phyloP scores from a whole-genome alignment of 257 asterid genomes.

The Penstemon davidsonii region DNA sequence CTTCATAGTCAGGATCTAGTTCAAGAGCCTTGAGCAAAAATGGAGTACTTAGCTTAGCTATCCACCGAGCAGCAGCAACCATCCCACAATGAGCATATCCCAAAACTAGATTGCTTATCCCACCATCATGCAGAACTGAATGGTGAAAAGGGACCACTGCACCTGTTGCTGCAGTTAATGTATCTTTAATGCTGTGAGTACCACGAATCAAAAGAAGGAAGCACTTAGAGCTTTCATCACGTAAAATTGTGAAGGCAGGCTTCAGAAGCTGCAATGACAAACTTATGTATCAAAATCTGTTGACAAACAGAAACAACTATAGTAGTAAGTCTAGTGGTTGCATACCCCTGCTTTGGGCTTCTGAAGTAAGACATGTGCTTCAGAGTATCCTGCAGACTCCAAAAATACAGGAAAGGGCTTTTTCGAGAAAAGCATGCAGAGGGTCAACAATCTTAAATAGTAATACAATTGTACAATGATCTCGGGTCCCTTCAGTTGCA shows the following conservation, averaged over 20 bases:
- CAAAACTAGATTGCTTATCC: conserved; percentile 65
- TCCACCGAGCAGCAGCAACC: conserved; percentile 97
- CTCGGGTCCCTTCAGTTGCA: conserved; percentile 63
- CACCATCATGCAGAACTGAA: conserved; percentile 78
- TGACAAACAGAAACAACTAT: conserved; percentile 17
- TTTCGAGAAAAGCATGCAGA: conserved; percentile 74
- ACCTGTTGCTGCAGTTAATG: conserved; percentile 83
- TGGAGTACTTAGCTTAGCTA: conserved; percentile 75
- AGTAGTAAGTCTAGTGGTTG: background rate
- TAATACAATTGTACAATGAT: conserved; percentile 56
- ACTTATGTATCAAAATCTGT: conserved; percentile 22
- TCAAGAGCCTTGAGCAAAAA: conserved; percentile 62
- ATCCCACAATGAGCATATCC: conserved; percentile 93
- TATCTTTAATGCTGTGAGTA: conserved; percentile 84
- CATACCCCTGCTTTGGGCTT: conserved; percentile 87
- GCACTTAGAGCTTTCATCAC: conserved; percentile 67
- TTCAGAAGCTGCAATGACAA: conserved; percentile 64
- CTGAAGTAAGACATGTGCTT: conserved; percentile 69
- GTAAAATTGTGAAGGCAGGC: conserved; percentile 74
- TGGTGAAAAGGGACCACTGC: conserved; percentile 93
- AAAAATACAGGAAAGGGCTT: conserved; percentile 75
- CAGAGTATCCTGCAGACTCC: conserved; percentile 61
- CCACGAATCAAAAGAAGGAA: conserved; percentile 86
- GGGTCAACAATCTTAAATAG: conserved; percentile 64
- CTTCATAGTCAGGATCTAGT: conserved; percentile 66